A percentile compares a stretch with the other conserved stretches of the same genome.
These are phyloP conservation scores for Sanghuangporus sanghuang DNA, from an alignment of 1,284 basidiomycete genomes.

Conservation along the genomic window DNA sequence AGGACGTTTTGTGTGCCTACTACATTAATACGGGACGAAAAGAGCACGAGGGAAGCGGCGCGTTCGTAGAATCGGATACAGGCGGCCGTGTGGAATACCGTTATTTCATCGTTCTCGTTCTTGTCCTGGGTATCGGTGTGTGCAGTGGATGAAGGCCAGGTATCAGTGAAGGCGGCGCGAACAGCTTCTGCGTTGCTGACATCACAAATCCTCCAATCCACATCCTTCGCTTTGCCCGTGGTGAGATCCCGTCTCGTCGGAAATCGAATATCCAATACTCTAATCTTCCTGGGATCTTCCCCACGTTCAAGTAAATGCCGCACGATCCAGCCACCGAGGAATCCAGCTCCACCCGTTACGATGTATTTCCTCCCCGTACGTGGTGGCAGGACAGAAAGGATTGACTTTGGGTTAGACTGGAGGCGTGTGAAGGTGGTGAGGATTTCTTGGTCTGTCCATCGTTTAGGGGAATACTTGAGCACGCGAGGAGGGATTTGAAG, in stretches of 20 bases:
- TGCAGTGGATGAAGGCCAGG: conserved; percentile 42
- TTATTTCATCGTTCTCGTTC: conserved; percentile 33
- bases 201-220: conserved; percentile 55
- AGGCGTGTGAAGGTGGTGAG: neutral
- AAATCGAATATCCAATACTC: conserved; percentile 59
- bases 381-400: conserved; percentile 35
- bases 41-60: conserved; percentile 39
- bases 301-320: conserved; percentile 60
- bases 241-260: conserved; percentile 51
- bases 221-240: conserved; percentile 40
- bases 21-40: conserved; percentile 58
- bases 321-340: conserved; percentile 73
- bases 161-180: conserved; percentile 53
- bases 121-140: neutral
- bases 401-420: conserved; percentile 23
- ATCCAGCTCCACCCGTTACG: conserved; percentile 50
- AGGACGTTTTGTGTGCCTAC: conserved; percentile 50
- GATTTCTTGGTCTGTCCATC: conserved; percentile 33
- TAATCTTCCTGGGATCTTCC: conserved; percentile 57
- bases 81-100: conserved; percentile 70
- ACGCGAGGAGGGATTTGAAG: conserved; percentile 26
- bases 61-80: conserved; percentile 74
- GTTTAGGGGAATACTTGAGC: conserved; percentile 11
- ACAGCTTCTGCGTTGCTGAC: conserved; percentile 48
- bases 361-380: conserved; percentile 54